phyloP scores from a whole-genome alignment of 2,329 filamentous ascomycete species.

The Arthroderma uncinatum region DNA sequence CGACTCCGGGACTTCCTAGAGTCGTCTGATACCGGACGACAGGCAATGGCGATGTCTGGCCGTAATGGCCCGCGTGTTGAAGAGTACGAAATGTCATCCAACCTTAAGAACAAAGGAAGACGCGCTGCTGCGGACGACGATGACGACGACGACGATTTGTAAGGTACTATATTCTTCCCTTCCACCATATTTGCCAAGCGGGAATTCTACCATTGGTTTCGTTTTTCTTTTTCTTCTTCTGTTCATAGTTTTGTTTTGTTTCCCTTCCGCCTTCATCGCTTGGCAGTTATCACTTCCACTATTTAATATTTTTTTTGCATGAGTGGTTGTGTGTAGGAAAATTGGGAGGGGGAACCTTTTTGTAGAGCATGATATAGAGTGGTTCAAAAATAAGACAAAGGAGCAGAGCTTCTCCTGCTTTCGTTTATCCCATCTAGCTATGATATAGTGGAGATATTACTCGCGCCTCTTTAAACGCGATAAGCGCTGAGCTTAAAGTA shows the following conservation, averaged over 20 bases:
- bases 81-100: constrained; percentile 48
- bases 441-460: too few relatives aligned
- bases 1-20: constrained; percentile 82
- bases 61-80: constrained; percentile 29
- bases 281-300: neutral
- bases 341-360: neutral
- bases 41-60: constrained; percentile 66
- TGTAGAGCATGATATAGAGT: neutral
- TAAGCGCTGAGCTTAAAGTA: too few relatives aligned
- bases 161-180: neutral
- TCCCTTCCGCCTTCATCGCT: neutral
- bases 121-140: constrained; percentile 7
- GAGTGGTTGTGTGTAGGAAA: neutral
- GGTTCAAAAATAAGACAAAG: neutral
- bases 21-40: constrained; percentile 70
- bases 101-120: neutral
- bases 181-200: neutral
- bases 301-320: constrained; percentile 3
- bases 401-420: neutral
- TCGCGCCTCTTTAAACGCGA: too few relatives aligned
- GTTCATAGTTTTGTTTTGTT: neutral
- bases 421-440: too few relatives aligned
- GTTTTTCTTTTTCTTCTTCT: neutral
- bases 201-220: neutral
- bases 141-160: constrained; percentile 12